Evolutionary conservation across 2,329 filamentous ascomycete species (phyloP).

Genomic region (Scedosporium dehoogii): DNA sequence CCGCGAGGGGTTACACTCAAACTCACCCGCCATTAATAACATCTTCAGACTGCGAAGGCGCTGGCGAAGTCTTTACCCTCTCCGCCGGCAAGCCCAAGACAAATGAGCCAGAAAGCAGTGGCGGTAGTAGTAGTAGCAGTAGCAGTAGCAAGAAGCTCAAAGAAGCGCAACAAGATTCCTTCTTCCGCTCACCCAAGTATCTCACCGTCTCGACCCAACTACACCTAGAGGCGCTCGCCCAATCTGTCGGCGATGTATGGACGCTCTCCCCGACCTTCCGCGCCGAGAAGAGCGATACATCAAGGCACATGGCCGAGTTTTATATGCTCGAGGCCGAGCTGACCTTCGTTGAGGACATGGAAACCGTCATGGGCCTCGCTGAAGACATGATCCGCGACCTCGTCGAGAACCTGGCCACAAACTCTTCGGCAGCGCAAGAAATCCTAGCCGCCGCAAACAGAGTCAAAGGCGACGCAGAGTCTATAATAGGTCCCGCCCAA

Average conservation of each 20-base stretch:
- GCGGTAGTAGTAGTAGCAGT: slow-evolving; percentile 18
- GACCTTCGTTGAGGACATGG: slow-evolving; percentile 63
- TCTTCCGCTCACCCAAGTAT: slow-evolving; percentile 85
- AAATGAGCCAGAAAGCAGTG: slow-evolving; percentile 11
- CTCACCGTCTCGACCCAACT: slow-evolving; percentile 91
- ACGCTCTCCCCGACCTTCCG: slow-evolving; percentile 88
- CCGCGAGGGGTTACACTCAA: slow-evolving; percentile 60
- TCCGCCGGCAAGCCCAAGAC: slow-evolving; percentile 27
- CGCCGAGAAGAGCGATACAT: slow-evolving; percentile 86
- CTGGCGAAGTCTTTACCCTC: slow-evolving; percentile 83
- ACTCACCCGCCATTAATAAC: slow-evolving; percentile 91
- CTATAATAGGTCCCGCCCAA: slow-evolving; percentile 25
- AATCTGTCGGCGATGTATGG: slow-evolving; percentile 86
- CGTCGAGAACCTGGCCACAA: slow-evolving; percentile 26
- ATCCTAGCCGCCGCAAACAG: slow-evolving; percentile 23
- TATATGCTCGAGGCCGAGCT: slow-evolving; percentile 97
- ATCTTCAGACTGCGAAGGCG: slow-evolving; percentile 94
- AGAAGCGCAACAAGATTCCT: slow-evolving; percentile 33
- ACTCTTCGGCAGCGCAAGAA: slow-evolving; percentile 34
- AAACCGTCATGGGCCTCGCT: slow-evolving; percentile 65
- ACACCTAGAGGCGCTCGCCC: slow-evolving; percentile 84
- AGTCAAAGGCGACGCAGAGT: slow-evolving; percentile 22
- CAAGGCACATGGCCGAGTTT: slow-evolving; percentile 90
- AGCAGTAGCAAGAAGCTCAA: slow-evolving; percentile 18
- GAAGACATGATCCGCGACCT: slow-evolving; percentile 63